Percentiles rank a stretch among this genome's conserved stretches.
phyloP scores from a whole-genome alignment of 2,329 filamentous ascomycete species.

The Coleophoma eucalyptorum region DNA sequence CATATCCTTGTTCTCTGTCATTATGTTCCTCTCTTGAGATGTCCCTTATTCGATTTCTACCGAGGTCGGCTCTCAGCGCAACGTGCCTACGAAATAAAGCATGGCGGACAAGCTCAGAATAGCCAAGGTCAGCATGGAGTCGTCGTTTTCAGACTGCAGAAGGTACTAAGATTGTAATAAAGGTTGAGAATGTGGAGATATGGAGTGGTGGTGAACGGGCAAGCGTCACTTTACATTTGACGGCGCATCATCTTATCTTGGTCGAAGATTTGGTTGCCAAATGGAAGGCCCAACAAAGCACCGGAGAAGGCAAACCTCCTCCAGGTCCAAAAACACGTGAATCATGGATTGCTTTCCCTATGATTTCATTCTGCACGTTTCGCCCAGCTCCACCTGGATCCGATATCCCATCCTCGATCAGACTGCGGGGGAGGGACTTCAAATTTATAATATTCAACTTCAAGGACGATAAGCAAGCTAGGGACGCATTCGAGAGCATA shows the following conservation, averaged over 20 bases:
- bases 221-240: constrained; percentile 54
- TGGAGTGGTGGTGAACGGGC: constrained; percentile 54
- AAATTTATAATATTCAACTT: constrained; percentile 93
- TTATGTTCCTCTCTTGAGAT: too few relatives aligned
- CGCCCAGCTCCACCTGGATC: constrained; percentile 68
- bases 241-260: constrained; percentile 54
- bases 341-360: constrained; percentile 92
- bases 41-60: too few relatives aligned
- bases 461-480: constrained; percentile 65
- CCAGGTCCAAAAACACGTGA: constrained; percentile 53
- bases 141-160: neutral
- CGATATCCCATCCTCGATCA: constrained; percentile 74
- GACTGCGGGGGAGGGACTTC: constrained; percentile 89
- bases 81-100: neutral
- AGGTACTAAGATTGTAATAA: constrained; percentile 8
- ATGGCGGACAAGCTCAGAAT: constrained; percentile 40
- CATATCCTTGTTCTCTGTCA: too few relatives aligned
- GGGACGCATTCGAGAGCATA: constrained; percentile 85
- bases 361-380: constrained; percentile 78
- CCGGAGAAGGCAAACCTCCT: constrained; percentile 29
- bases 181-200: constrained; percentile 60
- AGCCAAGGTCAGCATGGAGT: constrained; percentile 32
- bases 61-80: too few relatives aligned
- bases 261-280: constrained; percentile 28
- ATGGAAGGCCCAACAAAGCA: constrained; percentile 17